Percentiles rank a stretch among this genome's conserved stretches.
Evolutionary conservation across 2,329 filamentous ascomycete species (phyloP).

Genomic region (Hymenoscyphus repandus): DNA sequence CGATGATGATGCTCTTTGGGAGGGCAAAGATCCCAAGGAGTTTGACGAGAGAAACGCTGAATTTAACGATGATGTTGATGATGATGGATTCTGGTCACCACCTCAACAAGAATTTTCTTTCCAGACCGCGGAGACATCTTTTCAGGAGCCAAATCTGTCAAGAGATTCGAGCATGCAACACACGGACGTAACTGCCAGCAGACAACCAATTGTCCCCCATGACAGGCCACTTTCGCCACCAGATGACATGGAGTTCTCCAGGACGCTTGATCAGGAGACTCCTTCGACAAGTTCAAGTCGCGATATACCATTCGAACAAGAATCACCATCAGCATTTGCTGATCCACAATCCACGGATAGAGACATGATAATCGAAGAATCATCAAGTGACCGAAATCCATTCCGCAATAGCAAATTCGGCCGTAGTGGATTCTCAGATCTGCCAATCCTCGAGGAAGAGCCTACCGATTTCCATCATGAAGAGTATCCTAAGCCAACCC

Average conservation of each 20-base stretch:
- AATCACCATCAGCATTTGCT: slow-evolving; percentile 3
- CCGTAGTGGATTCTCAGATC: slow-evolving; percentile 19
- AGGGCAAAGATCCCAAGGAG: slow-evolving; percentile 36
- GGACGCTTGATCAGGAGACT: not conserved
- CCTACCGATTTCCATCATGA: slow-evolving; percentile 14
- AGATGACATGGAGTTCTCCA: not conserved
- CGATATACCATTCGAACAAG: not conserved
- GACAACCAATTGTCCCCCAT: not conserved
- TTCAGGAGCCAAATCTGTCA: slow-evolving; percentile 8
- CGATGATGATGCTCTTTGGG: slow-evolving; percentile 41
- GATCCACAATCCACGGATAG: slow-evolving; percentile 4
- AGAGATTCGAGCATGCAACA: slow-evolving; percentile 2
- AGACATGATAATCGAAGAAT: slow-evolving; percentile 2
- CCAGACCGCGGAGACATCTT: slow-evolving; percentile 1
- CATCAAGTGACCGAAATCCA: slow-evolving; percentile 9
- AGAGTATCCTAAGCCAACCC: slow-evolving; percentile 4
- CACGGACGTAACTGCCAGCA: not conserved
- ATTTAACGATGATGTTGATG: slow-evolving; percentile 19
- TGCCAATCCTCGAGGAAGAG: slow-evolving; percentile 28
- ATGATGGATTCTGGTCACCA: slow-evolving; percentile 33
- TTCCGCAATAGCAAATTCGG: slow-evolving; percentile 15
- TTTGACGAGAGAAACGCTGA: slow-evolving; percentile 22
- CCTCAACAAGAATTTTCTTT: slow-evolving; percentile 16
- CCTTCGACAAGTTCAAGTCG: not conserved
- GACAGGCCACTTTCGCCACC: slow-evolving; percentile 4